Conservation (phyloP, 139 green algal genomes). For the Coccomyxa sp. region DNA sequence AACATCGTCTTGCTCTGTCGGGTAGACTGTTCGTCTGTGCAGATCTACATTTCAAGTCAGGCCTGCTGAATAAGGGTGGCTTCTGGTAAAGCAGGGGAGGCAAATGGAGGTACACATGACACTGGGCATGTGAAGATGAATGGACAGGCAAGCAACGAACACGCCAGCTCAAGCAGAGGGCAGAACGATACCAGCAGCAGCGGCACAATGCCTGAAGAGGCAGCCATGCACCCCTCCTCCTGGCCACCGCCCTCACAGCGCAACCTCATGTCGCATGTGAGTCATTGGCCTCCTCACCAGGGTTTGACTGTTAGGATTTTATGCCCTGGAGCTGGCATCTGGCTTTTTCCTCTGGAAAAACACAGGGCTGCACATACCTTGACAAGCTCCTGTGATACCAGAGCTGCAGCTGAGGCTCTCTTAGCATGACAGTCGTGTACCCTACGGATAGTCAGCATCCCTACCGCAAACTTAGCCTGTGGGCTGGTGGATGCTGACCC, state of each 20-base stretch:
- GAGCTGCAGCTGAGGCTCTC: not conserved
- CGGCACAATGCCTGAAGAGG: not conserved
- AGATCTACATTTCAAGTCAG: too few relatives aligned
- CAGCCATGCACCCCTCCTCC: not conserved
- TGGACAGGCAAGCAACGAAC: not conserved
- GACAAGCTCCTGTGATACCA: not conserved
- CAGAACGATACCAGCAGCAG: not conserved
- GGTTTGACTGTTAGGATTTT: not conserved
- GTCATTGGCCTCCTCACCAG: not conserved
- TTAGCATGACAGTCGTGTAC: not conserved
- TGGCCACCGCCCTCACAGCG: not conserved
- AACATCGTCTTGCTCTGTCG: too few relatives aligned
- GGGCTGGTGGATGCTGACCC: too few relatives aligned
- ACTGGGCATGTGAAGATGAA: not conserved
- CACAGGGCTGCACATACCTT: too few relatives aligned
- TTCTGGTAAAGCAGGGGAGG: too few relatives aligned
- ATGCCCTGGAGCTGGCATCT: not conserved
- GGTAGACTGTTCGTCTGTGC: too few relatives aligned
- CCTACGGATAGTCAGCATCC: not conserved
- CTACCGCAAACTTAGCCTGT: not conserved
- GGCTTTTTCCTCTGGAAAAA: not conserved
- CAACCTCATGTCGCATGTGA: not conserved
- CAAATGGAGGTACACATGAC: not conserved
- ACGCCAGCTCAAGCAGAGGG: not conserved
- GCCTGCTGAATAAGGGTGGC: too few relatives aligned